These are phyloP conservation scores for Porphyridium purpureum DNA, from an alignment of 23 red algal species.

Conservation along the genomic window DNA sequence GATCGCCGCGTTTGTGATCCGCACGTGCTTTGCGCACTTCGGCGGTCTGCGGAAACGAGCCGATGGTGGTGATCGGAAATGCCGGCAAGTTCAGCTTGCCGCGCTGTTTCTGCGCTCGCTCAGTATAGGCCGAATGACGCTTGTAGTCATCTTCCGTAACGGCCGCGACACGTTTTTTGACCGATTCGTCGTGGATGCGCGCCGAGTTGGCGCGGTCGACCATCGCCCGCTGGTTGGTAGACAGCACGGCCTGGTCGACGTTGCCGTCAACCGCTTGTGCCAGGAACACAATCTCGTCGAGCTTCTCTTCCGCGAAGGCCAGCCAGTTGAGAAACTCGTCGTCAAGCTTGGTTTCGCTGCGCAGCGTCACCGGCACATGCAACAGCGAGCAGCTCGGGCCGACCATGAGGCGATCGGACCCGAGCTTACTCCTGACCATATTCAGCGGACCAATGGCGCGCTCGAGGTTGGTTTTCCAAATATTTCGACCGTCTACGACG, in stretches of 20 bases:
- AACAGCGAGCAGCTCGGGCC: slow-evolving; percentile 69
- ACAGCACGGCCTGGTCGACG: not conserved
- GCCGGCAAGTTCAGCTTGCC: slow-evolving; percentile 19
- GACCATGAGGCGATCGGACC: not conserved
- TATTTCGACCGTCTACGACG: slow-evolving; percentile 64
- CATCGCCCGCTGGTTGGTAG: not conserved
- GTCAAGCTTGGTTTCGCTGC: slow-evolving; percentile 21
- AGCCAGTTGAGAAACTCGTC: slow-evolving; percentile 16
- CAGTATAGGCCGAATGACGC: slow-evolving; percentile 11
- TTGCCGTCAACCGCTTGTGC: slow-evolving; percentile 1
- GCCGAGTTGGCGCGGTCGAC: slow-evolving; percentile 4
- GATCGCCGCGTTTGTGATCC: slow-evolving; percentile 28
- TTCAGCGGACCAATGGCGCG: not conserved
- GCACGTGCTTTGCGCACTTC: slow-evolving; percentile 35
- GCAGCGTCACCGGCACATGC: slow-evolving; percentile 48
- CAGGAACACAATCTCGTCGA: slow-evolving; percentile 18
- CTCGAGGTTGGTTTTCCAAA: slow-evolving; percentile 31
- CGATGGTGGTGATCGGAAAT: slow-evolving; percentile 70
- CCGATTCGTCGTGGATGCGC: slow-evolving; percentile 16
- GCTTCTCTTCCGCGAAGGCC: slow-evolving; percentile 69
- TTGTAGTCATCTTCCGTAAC: not conserved
- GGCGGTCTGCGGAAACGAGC: slow-evolving; percentile 60
- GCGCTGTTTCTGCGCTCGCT: slow-evolving; percentile 43
- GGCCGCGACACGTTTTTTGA: slow-evolving; percentile 1
- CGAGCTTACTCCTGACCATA: slow-evolving; percentile 2